These are phyloP conservation scores for Hymenoscyphus infarciens DNA, from an alignment of 2,329 filamentous ascomycete genomes.

Conservation along the genomic window DNA sequence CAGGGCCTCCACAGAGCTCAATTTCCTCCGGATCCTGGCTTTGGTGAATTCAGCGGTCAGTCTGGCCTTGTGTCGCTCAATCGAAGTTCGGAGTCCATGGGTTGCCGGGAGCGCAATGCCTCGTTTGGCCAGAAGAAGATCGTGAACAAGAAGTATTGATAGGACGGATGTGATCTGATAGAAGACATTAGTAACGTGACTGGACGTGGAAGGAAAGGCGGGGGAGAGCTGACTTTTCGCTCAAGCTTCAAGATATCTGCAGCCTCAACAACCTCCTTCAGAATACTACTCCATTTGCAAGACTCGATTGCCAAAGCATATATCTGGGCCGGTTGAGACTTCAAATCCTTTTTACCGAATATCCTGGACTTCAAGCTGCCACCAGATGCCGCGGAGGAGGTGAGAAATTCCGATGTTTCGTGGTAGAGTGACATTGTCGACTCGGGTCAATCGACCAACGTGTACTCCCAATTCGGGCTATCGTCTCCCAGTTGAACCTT, in stretches of 20 bases:
- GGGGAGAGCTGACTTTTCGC: conserved; percentile 63
- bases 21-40: conserved; percentile 67
- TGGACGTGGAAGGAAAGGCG: background rate
- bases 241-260: conserved; percentile 74
- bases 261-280: conserved; percentile 87
- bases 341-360: conserved; percentile 69
- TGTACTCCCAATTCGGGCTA: background rate
- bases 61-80: conserved; percentile 79
- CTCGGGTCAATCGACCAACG: background rate
- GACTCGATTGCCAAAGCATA: conserved; percentile 85
- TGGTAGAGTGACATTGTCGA: conserved; percentile 85
- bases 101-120: conserved; percentile 77
- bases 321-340: conserved; percentile 74
- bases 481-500: background rate
- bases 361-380: conserved; percentile 85
- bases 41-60: conserved; percentile 80
- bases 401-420: conserved; percentile 76
- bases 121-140: conserved; percentile 74
- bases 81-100: conserved; percentile 71
- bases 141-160: conserved; percentile 79
- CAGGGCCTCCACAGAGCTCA: conserved; percentile 64
- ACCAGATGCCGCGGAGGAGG: conserved; percentile 58
- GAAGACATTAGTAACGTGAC: conserved; percentile 10
- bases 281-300: conserved; percentile 81
- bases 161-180: conserved; percentile 73